Conservation (phyloP, 768 basidiomycete species). For the Suillus cothurnatus region DNA sequence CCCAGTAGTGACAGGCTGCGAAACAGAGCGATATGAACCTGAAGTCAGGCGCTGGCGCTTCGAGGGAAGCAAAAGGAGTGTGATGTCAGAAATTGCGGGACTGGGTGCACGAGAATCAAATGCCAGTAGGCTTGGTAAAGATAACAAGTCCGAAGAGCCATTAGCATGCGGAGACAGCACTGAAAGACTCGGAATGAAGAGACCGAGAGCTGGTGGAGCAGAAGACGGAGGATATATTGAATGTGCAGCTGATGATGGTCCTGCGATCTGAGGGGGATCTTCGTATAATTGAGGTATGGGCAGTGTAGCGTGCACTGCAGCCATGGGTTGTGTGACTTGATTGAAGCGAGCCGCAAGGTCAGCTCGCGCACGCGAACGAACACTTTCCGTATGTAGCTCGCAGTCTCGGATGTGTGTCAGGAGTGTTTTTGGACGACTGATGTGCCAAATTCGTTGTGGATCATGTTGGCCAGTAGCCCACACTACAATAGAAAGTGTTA, state of each 20-base stretch:
- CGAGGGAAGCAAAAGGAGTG: neutral
- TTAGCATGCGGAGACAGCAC: neutral
- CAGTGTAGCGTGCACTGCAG: neutral
- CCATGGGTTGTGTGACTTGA: neutral
- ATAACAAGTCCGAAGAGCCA: neutral
- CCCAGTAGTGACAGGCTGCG: neutral
- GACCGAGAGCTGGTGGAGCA: neutral
- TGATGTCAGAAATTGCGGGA: slow-evolving; percentile 1
- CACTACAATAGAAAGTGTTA: too few species aligned
- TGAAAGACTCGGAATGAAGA: neutral
- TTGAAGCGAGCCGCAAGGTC: neutral
- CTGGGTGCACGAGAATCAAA: neutral
- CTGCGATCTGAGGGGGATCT: neutral
- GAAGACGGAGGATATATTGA: neutral
- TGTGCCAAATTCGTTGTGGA: too few species aligned
- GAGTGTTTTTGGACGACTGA: too few species aligned
- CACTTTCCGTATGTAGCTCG: too few species aligned
- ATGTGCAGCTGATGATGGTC: neutral
- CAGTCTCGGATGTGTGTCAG: too few species aligned
- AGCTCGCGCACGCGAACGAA: too few species aligned
- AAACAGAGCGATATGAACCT: neutral
- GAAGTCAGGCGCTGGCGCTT: slow-evolving; percentile 3
- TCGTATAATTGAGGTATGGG: neutral
- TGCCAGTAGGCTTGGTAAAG: neutral
- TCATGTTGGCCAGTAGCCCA: too few species aligned